Base-by-base conservation (phyloP, 2,329 filamentous ascomycete species). In the Furcasterigmium furcatum region DNA sequence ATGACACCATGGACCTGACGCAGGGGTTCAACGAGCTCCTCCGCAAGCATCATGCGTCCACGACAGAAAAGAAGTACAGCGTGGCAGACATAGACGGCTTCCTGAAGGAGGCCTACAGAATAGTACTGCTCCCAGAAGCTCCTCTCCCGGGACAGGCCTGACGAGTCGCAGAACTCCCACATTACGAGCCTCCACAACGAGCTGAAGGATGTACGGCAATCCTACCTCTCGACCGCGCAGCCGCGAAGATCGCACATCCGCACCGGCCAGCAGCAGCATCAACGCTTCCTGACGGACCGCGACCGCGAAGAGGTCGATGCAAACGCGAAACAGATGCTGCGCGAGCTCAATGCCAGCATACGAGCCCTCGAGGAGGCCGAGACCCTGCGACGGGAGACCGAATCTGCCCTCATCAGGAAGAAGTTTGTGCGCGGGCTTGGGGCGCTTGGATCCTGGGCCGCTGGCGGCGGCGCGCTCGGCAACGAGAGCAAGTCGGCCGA, bases 21-120 rank as follows among this genome's bases (percentile, higher is more conserved):
- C 71, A 81, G 30, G 62, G 76, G 38, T 85, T 92, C 68, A 84
- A 89, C 62, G 73, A 84, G 62, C 74, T 86, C 39, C 76, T 92
- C 20, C 76, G 77, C 57, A 69, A 75, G 55, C 79, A 80, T 50
- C 69, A 79, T 64, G 76, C 77, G 38, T 68, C 71, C 22, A 67
- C 73, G 8, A 68, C 59, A 44, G 55, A 50, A 30, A 58, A 58
- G 38, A 57, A 60, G 51, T 73, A 73, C 52, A 71, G 63, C 46
- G 56, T 73, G 41, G 71, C 77, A 53, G 76, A 67, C 55, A 78
- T 94, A 42, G 88, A 96, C 63, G 87, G 87, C 58, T 99, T 97
- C 62, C 73, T 97, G 27, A 91, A 92, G 61, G 92, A 97, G 68
- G 94, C 94, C 44, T 94, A 95, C 68, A 82, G 87, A 62, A 96